These are phyloP conservation scores for Cylindrodendrum hubeiense DNA, from an alignment of 2,329 filamentous ascomycete genomes.

Conservation along the genomic window DNA sequence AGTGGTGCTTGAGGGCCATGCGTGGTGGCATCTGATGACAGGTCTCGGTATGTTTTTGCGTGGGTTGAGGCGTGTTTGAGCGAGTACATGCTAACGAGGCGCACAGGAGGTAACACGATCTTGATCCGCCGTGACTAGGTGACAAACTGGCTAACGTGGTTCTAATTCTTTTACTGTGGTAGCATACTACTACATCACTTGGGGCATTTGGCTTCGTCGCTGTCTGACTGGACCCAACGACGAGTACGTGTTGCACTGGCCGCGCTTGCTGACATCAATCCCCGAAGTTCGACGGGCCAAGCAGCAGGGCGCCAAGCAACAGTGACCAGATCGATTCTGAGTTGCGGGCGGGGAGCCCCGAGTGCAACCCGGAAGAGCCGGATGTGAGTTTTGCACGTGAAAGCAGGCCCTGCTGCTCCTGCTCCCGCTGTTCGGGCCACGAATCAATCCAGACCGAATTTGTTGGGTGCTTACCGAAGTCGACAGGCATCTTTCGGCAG, in stretches of 20 bases:
- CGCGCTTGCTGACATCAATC: constrained; percentile 66
- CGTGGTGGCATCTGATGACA: constrained; percentile 82
- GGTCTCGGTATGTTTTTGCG: constrained; percentile 67
- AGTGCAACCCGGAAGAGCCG: not conserved
- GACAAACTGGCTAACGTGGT: constrained; percentile 28
- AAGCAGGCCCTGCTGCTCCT: constrained; percentile 1
- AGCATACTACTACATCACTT: constrained; percentile 86
- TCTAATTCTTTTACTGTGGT: not conserved
- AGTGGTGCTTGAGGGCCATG: constrained; percentile 71
- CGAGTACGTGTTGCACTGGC: constrained; percentile 79
- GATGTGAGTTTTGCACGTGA: constrained; percentile 15
- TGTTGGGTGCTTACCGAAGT: not conserved
- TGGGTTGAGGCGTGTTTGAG: not conserved
- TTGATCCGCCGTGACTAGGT: not conserved
- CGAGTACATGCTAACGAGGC: constrained; percentile 11
- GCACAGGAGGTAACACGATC: constrained; percentile 34
- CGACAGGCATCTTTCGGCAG: not conserved
- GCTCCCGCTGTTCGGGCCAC: not conserved
- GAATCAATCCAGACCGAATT: not conserved
- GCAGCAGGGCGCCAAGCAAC: constrained; percentile 39
- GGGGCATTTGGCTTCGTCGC: constrained; percentile 85
- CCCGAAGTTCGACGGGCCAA: constrained; percentile 59
- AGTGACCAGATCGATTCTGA: constrained; percentile 11
- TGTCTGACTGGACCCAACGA: constrained; percentile 80
- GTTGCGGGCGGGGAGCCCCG: not conserved